Base-by-base conservation (phyloP, 2,329 filamentous ascomycete genomes). In the Aspergillus arachidicola region DNA sequence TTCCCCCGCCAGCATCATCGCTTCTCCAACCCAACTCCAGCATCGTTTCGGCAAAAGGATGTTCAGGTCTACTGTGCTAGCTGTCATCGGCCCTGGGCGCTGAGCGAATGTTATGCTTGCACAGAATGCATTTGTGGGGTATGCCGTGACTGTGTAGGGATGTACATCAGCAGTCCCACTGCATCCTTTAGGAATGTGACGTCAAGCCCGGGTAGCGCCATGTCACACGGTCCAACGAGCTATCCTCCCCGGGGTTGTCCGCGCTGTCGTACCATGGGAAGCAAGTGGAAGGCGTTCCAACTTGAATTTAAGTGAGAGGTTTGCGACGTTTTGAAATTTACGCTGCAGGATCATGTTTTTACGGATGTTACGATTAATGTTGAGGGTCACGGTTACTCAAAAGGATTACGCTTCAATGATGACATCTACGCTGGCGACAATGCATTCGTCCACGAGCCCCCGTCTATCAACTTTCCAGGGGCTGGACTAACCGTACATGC, bases 41-140 rank as follows among this genome's bases (percentile, higher is more conserved):
- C 79, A 1, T 77, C 78, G 9, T 79, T 77, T 66, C 77, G 78
- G 64, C 78, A 71, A 60, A 78, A 74, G 61, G 80, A 82, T 12
- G 90, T 94, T 3, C 92, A 96, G 75, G 96, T 98, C 48, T 97
- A 96, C 76, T 98, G 94, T 76, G 92, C 94, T 23, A 91, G 91
- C 55, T 98, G 94, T 74, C 89, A 92, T 67, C 87, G 90, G 43
- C 83, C 93, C 21, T 94, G 90, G 58, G 82, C 89, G 12, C 82
- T 98, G 30, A 90, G 89, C 72, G 91, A 94, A 72, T 51, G 34
- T 5, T 48, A 53, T 30, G 46, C 28, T 6, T 59, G 57, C 32
- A 55, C 51, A n/a, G 46, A 59, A 48, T 51, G 57, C 32, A 59
- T 50, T 30, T 59, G 43, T 30, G 57, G 94, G 19, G 86, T 98